These are phyloP conservation scores for Mrakia frigida DNA, from an alignment of 768 basidiomycete species.

Conservation along the genomic window DNA sequence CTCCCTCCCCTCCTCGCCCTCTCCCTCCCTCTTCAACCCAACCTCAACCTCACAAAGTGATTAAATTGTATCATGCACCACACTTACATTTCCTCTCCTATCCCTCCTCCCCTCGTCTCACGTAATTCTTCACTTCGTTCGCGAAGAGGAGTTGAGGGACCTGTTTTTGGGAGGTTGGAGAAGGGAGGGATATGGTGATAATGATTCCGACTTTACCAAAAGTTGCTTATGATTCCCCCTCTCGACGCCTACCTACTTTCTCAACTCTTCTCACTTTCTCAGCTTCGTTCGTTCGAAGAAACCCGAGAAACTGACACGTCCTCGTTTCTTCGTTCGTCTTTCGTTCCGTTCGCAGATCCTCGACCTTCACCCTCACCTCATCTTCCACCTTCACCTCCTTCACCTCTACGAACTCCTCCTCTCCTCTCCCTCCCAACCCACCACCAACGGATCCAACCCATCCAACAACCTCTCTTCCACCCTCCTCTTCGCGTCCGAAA, in stretches of 20 bases:
- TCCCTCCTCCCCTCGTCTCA: neutral
- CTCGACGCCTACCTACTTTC: neutral
- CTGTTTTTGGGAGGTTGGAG: neutral
- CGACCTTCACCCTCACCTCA: slow-evolving; percentile 86
- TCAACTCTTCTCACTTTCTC: neutral
- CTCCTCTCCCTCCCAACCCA: slow-evolving; percentile 48
- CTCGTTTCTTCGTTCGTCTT: neutral
- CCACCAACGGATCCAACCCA: neutral
- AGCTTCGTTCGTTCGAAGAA: neutral
- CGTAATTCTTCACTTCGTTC: neutral
- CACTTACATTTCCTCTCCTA: slow-evolving; percentile 56
- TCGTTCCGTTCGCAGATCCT: slow-evolving; percentile 86
- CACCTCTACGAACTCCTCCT: slow-evolving; percentile 92
- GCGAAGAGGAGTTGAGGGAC: slow-evolving; percentile 10
- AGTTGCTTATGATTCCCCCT: slow-evolving; percentile 8
- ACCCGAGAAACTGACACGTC: no score
- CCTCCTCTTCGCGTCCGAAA: slow-evolving; percentile 82
- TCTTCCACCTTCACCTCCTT: slow-evolving; percentile 94
- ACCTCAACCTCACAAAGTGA: slow-evolving; percentile 48
- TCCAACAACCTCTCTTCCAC: slow-evolving; percentile 63
- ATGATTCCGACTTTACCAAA: slow-evolving; percentile 20
- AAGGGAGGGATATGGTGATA: slow-evolving; percentile 10
- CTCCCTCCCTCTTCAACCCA: slow-evolving; percentile 21
- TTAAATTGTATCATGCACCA: slow-evolving; percentile 98
- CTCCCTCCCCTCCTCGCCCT: neutral